A percentile compares a stretch with the other conserved stretches of the same genome.
These are phyloP conservation scores for Fusarium tricinctum DNA, from an alignment of 2,329 filamentous ascomycete species.

Conservation along the genomic window DNA sequence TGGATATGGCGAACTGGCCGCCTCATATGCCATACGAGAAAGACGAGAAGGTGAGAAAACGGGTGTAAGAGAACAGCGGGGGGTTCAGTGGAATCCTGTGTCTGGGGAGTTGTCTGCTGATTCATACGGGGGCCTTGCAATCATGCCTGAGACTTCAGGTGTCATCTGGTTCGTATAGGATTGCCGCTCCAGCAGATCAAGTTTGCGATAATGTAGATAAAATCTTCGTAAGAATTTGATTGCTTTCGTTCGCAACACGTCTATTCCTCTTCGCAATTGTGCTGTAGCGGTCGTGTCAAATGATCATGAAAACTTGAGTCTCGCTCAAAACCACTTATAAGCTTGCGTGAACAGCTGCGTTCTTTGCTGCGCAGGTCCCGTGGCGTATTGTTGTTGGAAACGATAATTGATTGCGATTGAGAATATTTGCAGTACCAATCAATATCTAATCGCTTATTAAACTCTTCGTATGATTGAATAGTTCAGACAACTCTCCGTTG, in stretches of 20 bases:
- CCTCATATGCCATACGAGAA: slow-evolving; percentile 4
- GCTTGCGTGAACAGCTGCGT: not conserved
- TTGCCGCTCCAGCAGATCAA: not conserved
- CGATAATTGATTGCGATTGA: not conserved
- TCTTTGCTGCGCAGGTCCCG: not conserved
- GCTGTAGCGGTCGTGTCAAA: too few species aligned
- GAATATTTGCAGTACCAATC: not conserved
- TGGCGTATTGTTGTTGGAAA: too few species aligned
- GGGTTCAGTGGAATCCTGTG: not conserved
- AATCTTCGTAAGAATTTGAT: not conserved
- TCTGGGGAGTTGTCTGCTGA: slow-evolving; percentile 9
- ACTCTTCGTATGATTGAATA: not conserved
- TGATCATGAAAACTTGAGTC: not conserved
- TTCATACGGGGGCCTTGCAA: slow-evolving; percentile 21
- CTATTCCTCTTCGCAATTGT: too few species aligned
- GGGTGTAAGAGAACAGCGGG: not conserved
- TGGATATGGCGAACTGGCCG: slow-evolving; percentile 11
- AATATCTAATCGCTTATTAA: not conserved
- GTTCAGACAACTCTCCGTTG: not conserved
- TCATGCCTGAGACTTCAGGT: slow-evolving; percentile 32
- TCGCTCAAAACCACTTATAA: not conserved
- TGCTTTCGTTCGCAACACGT: not conserved
- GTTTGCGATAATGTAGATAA: not conserved
- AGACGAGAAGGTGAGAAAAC: not conserved
- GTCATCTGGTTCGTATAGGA: not conserved